These are phyloP conservation scores for Bassia scoparia DNA, from an alignment of 148 eudicot genomes.

Conservation along the genomic window DNA sequence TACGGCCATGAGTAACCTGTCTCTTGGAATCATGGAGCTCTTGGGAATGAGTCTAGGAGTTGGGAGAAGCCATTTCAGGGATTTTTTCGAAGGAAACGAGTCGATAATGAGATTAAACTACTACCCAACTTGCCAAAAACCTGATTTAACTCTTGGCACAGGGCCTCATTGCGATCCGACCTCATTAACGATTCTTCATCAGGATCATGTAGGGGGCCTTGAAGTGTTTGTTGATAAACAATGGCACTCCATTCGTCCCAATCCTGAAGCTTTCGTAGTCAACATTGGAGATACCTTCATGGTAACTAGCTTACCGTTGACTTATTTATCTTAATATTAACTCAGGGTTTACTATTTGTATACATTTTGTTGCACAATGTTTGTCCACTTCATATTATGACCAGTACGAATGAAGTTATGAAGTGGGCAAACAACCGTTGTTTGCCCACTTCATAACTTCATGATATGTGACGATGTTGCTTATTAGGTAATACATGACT, in stretches of 20 bases:
- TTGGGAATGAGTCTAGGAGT: conserved; percentile 53
- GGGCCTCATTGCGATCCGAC: conserved; percentile 75
- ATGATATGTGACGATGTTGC: too few species aligned
- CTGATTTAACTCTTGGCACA: conserved; percentile 56
- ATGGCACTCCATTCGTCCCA: conserved; percentile 53
- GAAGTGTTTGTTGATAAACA: conserved; percentile 46
- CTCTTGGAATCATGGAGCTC: conserved; percentile 56
- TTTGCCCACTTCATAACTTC: too few species aligned
- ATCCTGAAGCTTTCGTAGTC: conserved; percentile 47
- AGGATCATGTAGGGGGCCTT: conserved; percentile 61
- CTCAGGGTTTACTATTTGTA: neutral
- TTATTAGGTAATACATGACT: too few species aligned
- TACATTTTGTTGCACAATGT: neutral
- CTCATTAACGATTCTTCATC: conserved; percentile 60
- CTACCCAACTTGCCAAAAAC: conserved; percentile 56
- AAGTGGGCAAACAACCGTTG: neutral
- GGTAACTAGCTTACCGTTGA: conserved; percentile 22
- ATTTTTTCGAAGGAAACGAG: conserved; percentile 45
- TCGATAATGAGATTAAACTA: conserved; percentile 62
- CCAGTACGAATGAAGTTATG: neutral
- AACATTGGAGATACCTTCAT: conserved; percentile 69
- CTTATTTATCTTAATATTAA: neutral
- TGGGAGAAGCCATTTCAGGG: conserved; percentile 39
- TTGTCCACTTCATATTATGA: neutral
- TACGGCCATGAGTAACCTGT: conserved; percentile 51